Base-by-base conservation (phyloP, 1,284 basidiomycete species). In the Moesziomyces aphidis region DNA sequence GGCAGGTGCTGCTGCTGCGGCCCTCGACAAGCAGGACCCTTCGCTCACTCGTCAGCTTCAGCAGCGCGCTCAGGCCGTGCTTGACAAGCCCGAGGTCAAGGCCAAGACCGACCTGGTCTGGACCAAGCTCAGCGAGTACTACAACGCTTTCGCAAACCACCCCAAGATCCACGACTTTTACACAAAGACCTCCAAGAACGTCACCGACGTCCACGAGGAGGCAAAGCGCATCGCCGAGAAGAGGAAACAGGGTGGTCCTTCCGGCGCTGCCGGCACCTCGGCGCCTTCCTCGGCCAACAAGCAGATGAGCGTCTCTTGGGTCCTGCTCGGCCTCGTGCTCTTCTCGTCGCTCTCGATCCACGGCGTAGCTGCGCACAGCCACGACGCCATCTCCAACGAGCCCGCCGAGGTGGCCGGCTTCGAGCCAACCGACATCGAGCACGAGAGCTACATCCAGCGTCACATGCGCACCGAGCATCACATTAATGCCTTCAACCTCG, bases 161-260 rank as follows among this genome's bases (percentile, higher is more conserved):
- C 77, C 77, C 23, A 69, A 64, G 47, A 80, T 88, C 57, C 77
- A 85, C 61, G 80, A 85, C 0, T 94, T 94, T 85, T 95, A 95
- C 86, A 93, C 92, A 10, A 86, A 86, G 23, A 93, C 93, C 1
- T 88, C 90, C 31, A 95, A 94, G 85, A 91, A 93, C 81, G 89
- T 92, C 19, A 83, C 88, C 42, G 93, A 95, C 80, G 93, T 95
- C 57, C 93, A 94, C 81, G 93, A 93, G 79, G 93, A 95, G 85
- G 93, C 93, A 1, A 87, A 88, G 61, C 89, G 93, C 47, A 92
- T 94, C 79, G 88, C 89, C 28, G 88, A 88, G 23, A 85, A 87
- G 61, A 89, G 92, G 76, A 74, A 75, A 65, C 71, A 73, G 17
- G 69, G 73, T 6, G 59, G 67, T 17, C 47, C 78, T 13, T 60